Conservation (phyloP, 306 rosid genomes). For the Trifolium repens region DNA sequence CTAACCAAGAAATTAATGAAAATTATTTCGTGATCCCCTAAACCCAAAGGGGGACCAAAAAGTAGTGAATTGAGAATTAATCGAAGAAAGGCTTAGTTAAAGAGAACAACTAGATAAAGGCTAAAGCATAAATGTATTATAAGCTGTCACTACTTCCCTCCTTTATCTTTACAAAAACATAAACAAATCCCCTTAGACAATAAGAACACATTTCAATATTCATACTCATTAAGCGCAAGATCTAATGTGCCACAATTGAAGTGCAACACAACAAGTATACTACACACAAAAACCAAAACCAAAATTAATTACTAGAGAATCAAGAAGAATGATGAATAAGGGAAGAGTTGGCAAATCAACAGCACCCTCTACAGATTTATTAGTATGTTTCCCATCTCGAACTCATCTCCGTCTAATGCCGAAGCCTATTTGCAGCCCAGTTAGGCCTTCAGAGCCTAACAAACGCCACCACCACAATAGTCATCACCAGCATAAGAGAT, state of each 20-base stretch:
- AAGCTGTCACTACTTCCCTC: conserved; percentile 62
- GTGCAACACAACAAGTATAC: not conserved
- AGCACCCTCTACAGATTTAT: conserved; percentile 71
- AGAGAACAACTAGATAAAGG: conserved; percentile 49
- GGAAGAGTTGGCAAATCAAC: conserved; percentile 60
- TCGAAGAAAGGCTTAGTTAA: conserved; percentile 42
- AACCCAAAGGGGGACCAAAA: conserved; percentile 51
- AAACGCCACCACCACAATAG: conserved; percentile 51
- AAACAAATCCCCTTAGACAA: conserved; percentile 29
- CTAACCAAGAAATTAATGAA: conserved; percentile 9
- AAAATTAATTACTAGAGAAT: not conserved
- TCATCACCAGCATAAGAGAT: conserved; percentile 59
- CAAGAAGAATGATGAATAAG: conserved; percentile 52
- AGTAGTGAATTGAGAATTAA: conserved; percentile 46
- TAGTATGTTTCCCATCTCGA: conserved; percentile 91
- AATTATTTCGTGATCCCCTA: conserved; percentile 50
- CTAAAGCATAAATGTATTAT: conserved; percentile 51
- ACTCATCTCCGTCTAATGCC: conserved; percentile 76
- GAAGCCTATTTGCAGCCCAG: conserved; percentile 88
- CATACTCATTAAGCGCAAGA: conserved; percentile 42
- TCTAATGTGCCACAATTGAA: conserved; percentile 34
- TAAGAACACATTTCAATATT: conserved; percentile 1
- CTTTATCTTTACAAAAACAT: conserved; percentile 59
- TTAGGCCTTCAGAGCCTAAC: conserved; percentile 57
- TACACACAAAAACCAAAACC: not conserved